Evolutionary conservation across 148 eudicot genomes (phyloP), one percentile per base, ranked within the genome.

Genomic region (Oxyria digyna): DNA sequence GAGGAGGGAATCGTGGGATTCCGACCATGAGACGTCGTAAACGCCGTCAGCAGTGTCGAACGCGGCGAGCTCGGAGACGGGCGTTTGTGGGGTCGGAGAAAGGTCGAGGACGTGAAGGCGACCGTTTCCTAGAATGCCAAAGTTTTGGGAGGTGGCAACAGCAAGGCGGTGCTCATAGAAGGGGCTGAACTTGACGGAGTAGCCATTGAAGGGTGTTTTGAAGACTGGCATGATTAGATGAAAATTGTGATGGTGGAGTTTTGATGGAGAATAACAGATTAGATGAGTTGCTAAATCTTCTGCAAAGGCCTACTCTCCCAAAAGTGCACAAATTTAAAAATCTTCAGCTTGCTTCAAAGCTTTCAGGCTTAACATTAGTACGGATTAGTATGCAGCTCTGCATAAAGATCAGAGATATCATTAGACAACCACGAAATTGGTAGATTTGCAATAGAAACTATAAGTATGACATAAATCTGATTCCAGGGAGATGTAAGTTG

Each of bases 111-210:
- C 68, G 83, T 94, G 97, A 74, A 90, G 63, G 23, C 97, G 95
- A 75, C 97, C 98, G 79, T 90, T 93, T 68, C 98, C 98, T 48
- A 94, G 90, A 79, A 94, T 94, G 65, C 98, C 98, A 80, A 94
- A 94, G 85, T 94, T 94, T 52, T 94, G 98, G 70, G 95, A 50
- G 54, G 98, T 89, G 75, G 85, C 98, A 37, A 93, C 91, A 46
- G 98, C 98, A 65, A 93, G 73, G 35, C 93, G 89, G 73, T 79
- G 74, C 68, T 89, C 98, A 81, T 78, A 87, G 72, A 93, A 93
- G 6, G 98, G 96, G 81, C 96, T 89, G 90, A 89, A 93, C 64
- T 90, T 86, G n/a, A 93, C 92, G 71, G 96, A 78, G 91, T 93
- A 89, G 64, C 98, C 96, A 48, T 87, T 93, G 84, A 89, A 93